A percentile compares a stretch with the other conserved stretches of the same genome.
phyloP scores from a whole-genome alignment of 768 basidiomycete genomes.

The Termitomyces sp. region DNA sequence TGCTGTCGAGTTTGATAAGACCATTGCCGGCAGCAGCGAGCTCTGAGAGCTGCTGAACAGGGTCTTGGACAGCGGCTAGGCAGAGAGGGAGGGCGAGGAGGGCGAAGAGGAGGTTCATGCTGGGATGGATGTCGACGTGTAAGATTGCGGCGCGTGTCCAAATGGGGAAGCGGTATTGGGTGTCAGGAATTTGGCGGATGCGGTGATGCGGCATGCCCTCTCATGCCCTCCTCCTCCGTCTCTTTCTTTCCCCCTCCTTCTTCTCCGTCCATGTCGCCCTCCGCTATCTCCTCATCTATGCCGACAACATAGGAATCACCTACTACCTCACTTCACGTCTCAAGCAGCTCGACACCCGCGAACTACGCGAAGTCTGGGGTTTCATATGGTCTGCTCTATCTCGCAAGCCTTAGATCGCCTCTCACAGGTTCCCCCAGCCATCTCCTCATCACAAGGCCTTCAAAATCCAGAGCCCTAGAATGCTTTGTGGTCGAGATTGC shows the following conservation, averaged over 20 bases:
- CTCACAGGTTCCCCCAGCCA: conserved; percentile 50
- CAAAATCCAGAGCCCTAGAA: conserved; percentile 88
- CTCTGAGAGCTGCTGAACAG: conserved; percentile 55
- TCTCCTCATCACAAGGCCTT: conserved; percentile 88
- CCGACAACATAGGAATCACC: conserved; percentile 87
- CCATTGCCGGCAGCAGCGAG: conserved; percentile 73
- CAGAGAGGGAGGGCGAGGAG: conserved; percentile 25
- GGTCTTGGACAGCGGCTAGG: conserved; percentile 24
- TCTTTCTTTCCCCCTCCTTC: conserved; percentile 89
- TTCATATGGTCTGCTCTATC: conserved; percentile 65
- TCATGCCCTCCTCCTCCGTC: conserved; percentile 83
- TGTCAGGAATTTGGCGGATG: conserved; percentile 7
- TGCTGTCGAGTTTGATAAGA: conserved; percentile 73
- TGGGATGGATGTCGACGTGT: conserved; percentile 24
- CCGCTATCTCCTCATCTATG: conserved; percentile 75
- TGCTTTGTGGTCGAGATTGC: conserved; percentile 87
- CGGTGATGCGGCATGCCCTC: conserved; percentile 39
- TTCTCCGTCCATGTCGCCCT: conserved; percentile 94
- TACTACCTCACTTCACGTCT: conserved; percentile 83
- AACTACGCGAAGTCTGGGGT: conserved; percentile 83
- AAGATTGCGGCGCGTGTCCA: conserved; percentile 9
- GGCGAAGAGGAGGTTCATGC: conserved; percentile 20
- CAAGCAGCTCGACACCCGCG: conserved; percentile 55
- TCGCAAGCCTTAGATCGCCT: conserved; percentile 1
- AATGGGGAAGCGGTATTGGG: conserved; percentile 12